These are phyloP conservation scores for Pyronema omphalodes DNA, from an alignment of 495 filamentous ascomycete genomes.

Conservation along the genomic window DNA sequence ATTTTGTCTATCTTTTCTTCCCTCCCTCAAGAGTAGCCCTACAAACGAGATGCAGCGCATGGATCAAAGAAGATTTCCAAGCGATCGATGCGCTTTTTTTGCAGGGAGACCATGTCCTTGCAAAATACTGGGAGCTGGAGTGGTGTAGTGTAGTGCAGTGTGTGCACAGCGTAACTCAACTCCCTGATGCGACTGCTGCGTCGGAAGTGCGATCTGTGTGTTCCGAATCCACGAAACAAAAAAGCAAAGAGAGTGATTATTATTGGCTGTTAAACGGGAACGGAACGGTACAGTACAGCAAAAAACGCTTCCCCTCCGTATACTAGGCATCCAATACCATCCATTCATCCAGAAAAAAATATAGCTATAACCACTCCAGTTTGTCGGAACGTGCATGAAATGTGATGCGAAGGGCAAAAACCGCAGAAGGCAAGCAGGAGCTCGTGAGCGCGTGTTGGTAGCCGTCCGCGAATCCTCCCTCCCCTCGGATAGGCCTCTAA, in stretches of 20 bases:
- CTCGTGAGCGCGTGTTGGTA: neutral
- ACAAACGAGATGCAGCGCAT: slow-evolving; percentile 3
- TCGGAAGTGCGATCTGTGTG: neutral
- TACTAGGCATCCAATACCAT: too few relatives aligned
- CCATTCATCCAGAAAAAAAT: too few relatives aligned
- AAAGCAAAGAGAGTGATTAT: neutral
- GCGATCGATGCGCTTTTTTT: neutral
- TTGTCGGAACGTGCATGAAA: neutral
- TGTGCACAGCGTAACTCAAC: too few relatives aligned
- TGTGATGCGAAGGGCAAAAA: neutral
- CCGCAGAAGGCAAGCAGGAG: neutral
- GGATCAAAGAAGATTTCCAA: neutral
- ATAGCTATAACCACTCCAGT: neutral
- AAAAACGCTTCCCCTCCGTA: neutral
- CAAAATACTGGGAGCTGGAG: neutral
- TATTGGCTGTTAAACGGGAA: neutral
- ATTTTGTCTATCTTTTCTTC: slow-evolving; percentile 5
- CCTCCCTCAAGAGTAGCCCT: neutral
- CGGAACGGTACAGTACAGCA: neutral
- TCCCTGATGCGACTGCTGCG: neutral
- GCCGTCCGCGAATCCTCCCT: neutral
- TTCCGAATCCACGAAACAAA: neutral
- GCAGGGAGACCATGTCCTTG: neutral
- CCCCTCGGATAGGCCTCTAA: too few relatives aligned
- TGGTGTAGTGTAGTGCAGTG: too few relatives aligned